phyloP scores from a whole-genome alignment of 1,284 basidiomycete genomes.

The Schizophyllum commune region DNA sequence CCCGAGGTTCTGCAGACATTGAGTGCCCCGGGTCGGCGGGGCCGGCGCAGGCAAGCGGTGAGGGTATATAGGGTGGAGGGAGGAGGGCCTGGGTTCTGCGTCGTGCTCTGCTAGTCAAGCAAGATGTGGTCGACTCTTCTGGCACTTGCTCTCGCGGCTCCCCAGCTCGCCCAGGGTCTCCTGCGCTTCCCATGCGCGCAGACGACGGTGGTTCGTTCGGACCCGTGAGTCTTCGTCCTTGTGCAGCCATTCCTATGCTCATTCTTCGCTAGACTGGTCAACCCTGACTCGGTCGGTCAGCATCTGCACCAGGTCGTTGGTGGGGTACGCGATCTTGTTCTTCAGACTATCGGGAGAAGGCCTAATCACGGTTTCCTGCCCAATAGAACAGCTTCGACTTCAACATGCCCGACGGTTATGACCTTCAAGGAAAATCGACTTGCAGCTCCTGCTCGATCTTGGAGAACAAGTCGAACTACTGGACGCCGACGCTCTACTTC shows the following conservation, averaged over 20 bases:
- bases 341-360: too few species aligned
- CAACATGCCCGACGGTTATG: constrained; percentile 12
- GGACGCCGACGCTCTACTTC: constrained; percentile 33
- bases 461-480: constrained; percentile 36
- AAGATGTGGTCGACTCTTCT: neutral
- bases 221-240: constrained; percentile 10
- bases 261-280: constrained; percentile 8
- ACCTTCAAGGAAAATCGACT: constrained; percentile 10
- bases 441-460: constrained; percentile 35
- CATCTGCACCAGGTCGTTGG: constrained; percentile 12
- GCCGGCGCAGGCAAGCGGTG: neutral
- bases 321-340: neutral
- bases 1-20: too few species aligned
- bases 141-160: constrained; percentile 1
- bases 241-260: neutral
- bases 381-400: constrained; percentile 11
- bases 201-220: constrained; percentile 14
- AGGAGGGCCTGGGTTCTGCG: neutral
- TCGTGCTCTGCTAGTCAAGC: neutral
- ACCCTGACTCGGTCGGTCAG: constrained; percentile 11
- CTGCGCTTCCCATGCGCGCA: constrained; percentile 17
- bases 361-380: neutral
- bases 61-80: neutral
- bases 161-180: constrained; percentile 9
- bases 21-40: too few species aligned